These are phyloP conservation scores for Aspergillus brunneoviolaceus DNA, from an alignment of 2,329 filamentous ascomycete species.

Conservation along the genomic window DNA sequence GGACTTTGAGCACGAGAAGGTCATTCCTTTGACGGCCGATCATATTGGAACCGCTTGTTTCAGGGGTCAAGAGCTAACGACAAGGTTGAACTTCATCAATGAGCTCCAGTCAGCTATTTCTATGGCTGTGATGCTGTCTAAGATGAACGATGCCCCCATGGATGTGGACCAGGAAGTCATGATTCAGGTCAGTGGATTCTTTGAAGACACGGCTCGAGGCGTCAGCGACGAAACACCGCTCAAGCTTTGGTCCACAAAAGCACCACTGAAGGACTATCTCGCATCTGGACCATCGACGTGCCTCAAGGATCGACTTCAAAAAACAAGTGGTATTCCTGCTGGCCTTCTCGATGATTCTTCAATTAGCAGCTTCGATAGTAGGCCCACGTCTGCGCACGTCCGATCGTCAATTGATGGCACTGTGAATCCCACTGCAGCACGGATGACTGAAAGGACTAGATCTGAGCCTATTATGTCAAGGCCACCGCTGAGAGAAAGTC, in stretches of 20 bases:
- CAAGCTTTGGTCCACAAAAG: conserved; percentile 34
- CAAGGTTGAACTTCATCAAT: conserved; percentile 27
- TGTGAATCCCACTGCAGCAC: background rate
- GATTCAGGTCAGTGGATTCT: conserved; percentile 61
- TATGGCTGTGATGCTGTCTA: conserved; percentile 27
- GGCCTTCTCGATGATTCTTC: conserved; percentile 30
- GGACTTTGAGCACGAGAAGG: conserved; percentile 35
- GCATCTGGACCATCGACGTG: conserved; percentile 57
- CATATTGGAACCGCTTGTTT: conserved; percentile 34
- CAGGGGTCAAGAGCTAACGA: conserved; percentile 29
- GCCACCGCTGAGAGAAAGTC: conserved; percentile 23
- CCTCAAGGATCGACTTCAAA: conserved; percentile 53
- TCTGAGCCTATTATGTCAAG: conserved; percentile 14
- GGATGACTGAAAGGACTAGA: background rate
- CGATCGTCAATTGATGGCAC: conserved; percentile 13
- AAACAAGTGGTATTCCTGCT: conserved; percentile 21
- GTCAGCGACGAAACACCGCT: conserved; percentile 45
- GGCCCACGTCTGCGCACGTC: conserved; percentile 24
- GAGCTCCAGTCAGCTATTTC: conserved; percentile 23
- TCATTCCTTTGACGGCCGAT: conserved; percentile 32
- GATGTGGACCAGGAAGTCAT: conserved; percentile 55
- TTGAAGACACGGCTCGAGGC: conserved; percentile 58
- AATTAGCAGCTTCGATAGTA: conserved; percentile 32
- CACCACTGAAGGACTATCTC: conserved; percentile 50
- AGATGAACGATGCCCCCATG: conserved; percentile 46